Evolutionary conservation across 2,329 filamentous ascomycete genomes (phyloP).

Genomic region (Arthrinium phaeospermum): DNA sequence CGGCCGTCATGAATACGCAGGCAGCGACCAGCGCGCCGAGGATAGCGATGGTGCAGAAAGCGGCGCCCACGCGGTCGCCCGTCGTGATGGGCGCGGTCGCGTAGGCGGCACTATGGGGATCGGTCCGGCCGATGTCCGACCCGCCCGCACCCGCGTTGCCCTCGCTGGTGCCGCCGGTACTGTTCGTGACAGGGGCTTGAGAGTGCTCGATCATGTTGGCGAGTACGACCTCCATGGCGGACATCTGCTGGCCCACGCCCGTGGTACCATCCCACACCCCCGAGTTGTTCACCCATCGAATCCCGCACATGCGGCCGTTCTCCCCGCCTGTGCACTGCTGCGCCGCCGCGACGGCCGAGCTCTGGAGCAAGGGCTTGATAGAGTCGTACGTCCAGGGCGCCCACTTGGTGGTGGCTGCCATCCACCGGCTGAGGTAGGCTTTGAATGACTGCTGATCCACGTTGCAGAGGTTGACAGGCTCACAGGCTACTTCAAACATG

Average conservation of each 20-base stretch:
- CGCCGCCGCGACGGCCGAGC: conserved; percentile 63
- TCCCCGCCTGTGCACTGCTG: conserved; percentile 62
- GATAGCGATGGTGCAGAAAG: conserved; percentile 65
- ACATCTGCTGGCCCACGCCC: conserved; percentile 75
- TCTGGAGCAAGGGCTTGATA: conserved; percentile 58
- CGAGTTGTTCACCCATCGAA: conserved; percentile 61
- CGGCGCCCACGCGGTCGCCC: conserved; percentile 72
- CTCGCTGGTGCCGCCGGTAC: conserved; percentile 55
- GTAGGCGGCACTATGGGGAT: conserved; percentile 32
- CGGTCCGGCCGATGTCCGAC: conserved; percentile 49
- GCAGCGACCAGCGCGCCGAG: conserved; percentile 60
- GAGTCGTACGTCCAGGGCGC: conserved; percentile 61
- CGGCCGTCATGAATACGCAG: conserved; percentile 53
- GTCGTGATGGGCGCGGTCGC: conserved; percentile 52
- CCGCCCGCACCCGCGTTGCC: conserved; percentile 54
- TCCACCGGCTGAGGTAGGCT: conserved; percentile 66
- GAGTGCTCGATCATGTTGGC: conserved; percentile 60
- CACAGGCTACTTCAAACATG: conserved; percentile 71
- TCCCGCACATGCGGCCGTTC: conserved; percentile 64
- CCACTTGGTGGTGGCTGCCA: conserved; percentile 67
- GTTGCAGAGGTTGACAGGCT: conserved; percentile 65
- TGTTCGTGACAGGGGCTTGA: conserved; percentile 44
- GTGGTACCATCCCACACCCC: conserved; percentile 61
- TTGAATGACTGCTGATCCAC: conserved; percentile 69
- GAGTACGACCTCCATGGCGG: conserved; percentile 68